Conservation (phyloP, 306 rosid species). For the Prunus mume region DNA sequence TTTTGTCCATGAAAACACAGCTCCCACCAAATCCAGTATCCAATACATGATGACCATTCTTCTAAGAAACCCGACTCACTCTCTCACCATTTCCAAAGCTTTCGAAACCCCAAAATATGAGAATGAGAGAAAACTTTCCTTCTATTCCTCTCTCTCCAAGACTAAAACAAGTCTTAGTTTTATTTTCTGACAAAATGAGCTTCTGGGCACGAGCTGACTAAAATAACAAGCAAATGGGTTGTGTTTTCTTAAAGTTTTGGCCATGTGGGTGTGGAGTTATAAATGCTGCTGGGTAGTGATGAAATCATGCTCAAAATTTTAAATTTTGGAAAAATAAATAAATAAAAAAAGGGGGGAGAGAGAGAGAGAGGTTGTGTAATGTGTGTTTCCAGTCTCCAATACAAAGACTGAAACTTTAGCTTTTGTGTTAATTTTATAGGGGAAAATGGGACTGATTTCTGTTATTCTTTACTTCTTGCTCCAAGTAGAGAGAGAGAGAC, state of each 20-base stretch:
- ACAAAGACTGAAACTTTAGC: slow-evolving; percentile 91
- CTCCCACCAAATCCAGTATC: slow-evolving; percentile 34
- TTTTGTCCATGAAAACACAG: slow-evolving; percentile 40
- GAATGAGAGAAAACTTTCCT: slow-evolving; percentile 11
- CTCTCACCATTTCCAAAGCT: slow-evolving; percentile 57
- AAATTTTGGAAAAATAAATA: slow-evolving; percentile 5
- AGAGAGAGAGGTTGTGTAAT: slow-evolving; percentile 6
- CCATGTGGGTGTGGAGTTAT: slow-evolving; percentile 70
- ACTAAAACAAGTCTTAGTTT: slow-evolving; percentile 35
- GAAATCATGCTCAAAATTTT: slow-evolving; percentile 52
- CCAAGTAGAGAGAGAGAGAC: slow-evolving; percentile 32
- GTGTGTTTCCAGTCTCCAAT: slow-evolving; percentile 89
- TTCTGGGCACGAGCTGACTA: slow-evolving; percentile 40
- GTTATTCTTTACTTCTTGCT: slow-evolving; percentile 67
- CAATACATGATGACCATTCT: slow-evolving; percentile 36
- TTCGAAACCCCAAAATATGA: slow-evolving; percentile 29
- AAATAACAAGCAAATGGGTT: slow-evolving; percentile 27
- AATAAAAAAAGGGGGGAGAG: slow-evolving; percentile 20
- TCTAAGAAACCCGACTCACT: slow-evolving; percentile 30
- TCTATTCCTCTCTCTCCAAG: slow-evolving; percentile 28
- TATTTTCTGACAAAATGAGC: slow-evolving; percentile 40
- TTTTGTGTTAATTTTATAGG: slow-evolving; percentile 58
- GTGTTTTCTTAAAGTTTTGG: slow-evolving; percentile 52
- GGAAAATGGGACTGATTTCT: slow-evolving; percentile 55
- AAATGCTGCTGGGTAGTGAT: slow-evolving; percentile 52